A percentile compares a stretch with the other conserved stretches of the same genome.
phyloP scores from a whole-genome alignment of 306 rosid species.

The Quercus robur region DNA sequence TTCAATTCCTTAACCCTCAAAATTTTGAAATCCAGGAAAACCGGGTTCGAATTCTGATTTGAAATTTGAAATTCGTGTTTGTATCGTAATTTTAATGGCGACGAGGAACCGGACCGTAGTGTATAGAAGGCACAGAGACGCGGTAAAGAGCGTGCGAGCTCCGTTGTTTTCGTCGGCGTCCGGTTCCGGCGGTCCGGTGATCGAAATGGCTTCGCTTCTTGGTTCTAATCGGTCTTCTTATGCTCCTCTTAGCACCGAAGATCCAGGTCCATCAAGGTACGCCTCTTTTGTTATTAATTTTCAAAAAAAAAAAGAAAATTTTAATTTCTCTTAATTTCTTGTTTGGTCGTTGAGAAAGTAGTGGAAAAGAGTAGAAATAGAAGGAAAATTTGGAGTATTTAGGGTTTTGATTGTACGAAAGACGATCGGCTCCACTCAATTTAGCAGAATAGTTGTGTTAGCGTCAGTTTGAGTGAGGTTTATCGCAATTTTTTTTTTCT shows the following conservation, averaged over 20 bases:
- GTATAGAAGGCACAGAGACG: conserved; percentile 60
- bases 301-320: no score
- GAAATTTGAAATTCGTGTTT: background rate
- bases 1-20: background rate
- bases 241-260: conserved; percentile 69
- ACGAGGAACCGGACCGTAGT: conserved; percentile 59
- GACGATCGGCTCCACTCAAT: background rate
- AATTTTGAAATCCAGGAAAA: background rate
- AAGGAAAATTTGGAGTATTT: background rate
- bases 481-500: background rate
- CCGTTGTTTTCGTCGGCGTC: conserved; percentile 64
- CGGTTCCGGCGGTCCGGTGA: conserved; percentile 58
- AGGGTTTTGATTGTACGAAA: background rate
- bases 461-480: background rate
- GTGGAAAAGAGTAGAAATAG: background rate
- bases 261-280: conserved; percentile 57
- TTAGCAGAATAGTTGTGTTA: background rate
- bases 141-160: conserved; percentile 71
- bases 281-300: background rate
- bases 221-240: conserved; percentile 58
- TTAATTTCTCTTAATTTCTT: background rate
- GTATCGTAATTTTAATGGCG: conserved; percentile 46
- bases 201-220: conserved; percentile 75
- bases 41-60: background rate
- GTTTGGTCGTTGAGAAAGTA: background rate